Conservation (phyloP, 2,329 filamentous ascomycete genomes). For the Xylariaceae sp. region DNA sequence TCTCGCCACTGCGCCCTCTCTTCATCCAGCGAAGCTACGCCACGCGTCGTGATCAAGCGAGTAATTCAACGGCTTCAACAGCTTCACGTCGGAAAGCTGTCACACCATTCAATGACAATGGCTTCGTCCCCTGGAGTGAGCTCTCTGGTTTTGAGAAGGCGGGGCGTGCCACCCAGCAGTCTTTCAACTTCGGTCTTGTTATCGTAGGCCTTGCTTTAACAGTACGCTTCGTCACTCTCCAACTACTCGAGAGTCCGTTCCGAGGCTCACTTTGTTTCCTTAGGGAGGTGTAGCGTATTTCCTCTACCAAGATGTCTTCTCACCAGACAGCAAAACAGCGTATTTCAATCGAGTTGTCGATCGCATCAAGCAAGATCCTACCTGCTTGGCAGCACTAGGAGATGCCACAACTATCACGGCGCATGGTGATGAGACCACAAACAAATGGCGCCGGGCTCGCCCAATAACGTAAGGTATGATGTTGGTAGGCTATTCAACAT, state of each 20-base stretch:
- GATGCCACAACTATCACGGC: slow-evolving; percentile 70
- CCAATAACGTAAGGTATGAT: slow-evolving; percentile 49
- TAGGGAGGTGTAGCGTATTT: slow-evolving; percentile 73
- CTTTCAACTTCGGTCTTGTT: slow-evolving; percentile 79
- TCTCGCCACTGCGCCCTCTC: slow-evolving; percentile 34
- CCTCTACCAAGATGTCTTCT: slow-evolving; percentile 77
- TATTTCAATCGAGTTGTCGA: slow-evolving; percentile 85
- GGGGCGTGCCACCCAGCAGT: slow-evolving; percentile 81
- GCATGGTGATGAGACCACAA: slow-evolving; percentile 74
- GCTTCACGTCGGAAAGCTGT: slow-evolving; percentile 60
- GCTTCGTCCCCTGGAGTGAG: slow-evolving; percentile 72
- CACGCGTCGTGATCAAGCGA: slow-evolving; percentile 47
- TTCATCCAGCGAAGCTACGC: slow-evolving; percentile 50
- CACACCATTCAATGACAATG: slow-evolving; percentile 82
- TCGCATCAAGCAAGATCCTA: slow-evolving; percentile 65
- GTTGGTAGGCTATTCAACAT: neutral
- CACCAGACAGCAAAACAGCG: slow-evolving; percentile 75
- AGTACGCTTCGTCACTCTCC: slow-evolving; percentile 41
- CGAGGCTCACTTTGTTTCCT: slow-evolving; percentile 1
- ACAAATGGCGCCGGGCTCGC: slow-evolving; percentile 69
- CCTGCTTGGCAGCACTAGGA: slow-evolving; percentile 69
- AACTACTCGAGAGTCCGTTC: neutral
- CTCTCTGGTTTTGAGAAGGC: slow-evolving; percentile 73
- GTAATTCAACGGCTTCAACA: slow-evolving; percentile 31
- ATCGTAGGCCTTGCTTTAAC: slow-evolving; percentile 70